Percentiles rank a stretch among this genome's conserved stretches.
Conservation (phyloP, 306 rosid species). For the Prunus fruticosa region DNA sequence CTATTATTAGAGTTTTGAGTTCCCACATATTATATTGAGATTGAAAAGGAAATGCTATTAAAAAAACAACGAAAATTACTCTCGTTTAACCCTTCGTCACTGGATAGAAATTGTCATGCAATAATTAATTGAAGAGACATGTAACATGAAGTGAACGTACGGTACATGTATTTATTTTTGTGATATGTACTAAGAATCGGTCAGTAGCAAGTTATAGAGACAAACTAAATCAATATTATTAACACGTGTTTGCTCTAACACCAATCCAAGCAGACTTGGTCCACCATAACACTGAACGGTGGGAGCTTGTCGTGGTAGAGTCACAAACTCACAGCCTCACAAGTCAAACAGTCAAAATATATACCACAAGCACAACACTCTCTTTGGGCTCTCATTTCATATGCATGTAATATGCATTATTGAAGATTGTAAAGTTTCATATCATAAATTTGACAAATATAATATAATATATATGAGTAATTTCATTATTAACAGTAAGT, state of each 20-base stretch:
- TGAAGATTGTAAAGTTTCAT: no score
- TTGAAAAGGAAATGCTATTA: no score
- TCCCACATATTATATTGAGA: no score
- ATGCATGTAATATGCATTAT: no score
- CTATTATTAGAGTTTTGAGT: no score
- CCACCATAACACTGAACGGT: neutral
- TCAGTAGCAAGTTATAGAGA: neutral
- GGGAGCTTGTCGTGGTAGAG: neutral
- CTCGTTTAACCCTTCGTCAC: no score
- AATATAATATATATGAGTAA: no score
- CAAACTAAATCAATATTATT: neutral
- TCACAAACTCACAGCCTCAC: neutral
- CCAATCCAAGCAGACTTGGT: neutral
- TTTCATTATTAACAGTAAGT: accelerated
- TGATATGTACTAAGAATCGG: neutral
- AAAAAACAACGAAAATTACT: no score
- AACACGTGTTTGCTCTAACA: neutral
- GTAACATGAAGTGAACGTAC: neutral
- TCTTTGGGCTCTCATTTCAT: neutral
- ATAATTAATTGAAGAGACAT: neutral
- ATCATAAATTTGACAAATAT: no score
- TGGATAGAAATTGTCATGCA: neutral
- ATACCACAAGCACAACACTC: neutral
- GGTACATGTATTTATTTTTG: no score
- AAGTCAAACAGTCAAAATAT: neutral